phyloP scores from a whole-genome alignment of 805 yeast genomes.

The Candida methanosorbosa region DNA sequence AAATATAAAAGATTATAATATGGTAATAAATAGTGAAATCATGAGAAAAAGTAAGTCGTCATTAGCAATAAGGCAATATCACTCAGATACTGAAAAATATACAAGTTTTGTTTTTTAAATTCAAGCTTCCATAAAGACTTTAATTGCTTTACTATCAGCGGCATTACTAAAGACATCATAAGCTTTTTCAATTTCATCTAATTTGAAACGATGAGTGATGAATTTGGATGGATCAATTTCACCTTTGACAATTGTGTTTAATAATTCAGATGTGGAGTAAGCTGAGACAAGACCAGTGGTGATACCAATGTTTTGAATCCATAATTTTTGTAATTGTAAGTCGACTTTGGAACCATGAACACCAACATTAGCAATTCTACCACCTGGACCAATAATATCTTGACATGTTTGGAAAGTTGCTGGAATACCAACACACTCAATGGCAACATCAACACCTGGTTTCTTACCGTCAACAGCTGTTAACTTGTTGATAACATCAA shows the following conservation, averaged over 20 bases:
- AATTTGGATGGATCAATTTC: conserved; percentile 41
- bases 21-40: too few relatives aligned
- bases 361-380: conserved; percentile 59
- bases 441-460: conserved; percentile 55
- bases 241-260: conserved; percentile 24
- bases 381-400: conserved; percentile 46
- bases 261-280: conserved; percentile 30
- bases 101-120: too few relatives aligned
- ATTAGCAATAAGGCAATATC: too few relatives aligned
- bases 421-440: conserved; percentile 60
- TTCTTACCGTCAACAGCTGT: conserved; percentile 19
- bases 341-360: conserved; percentile 37
- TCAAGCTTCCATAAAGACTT: conserved; percentile 11
- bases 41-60: too few relatives aligned
- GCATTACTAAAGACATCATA: conserved; percentile 51
- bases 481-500: conserved; percentile 27
- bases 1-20: too few relatives aligned
- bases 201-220: conserved; percentile 51
- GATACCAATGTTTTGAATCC: conserved; percentile 36
- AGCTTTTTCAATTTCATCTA: conserved; percentile 48
- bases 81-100: too few relatives aligned
- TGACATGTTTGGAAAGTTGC: conserved; percentile 53
- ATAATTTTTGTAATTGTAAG: conserved; percentile 32
- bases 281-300: conserved; percentile 45
- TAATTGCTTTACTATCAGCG: conserved; percentile 48